phyloP scores from a whole-genome alignment of 345 rosid genomes.

The Turritis glabra region DNA sequence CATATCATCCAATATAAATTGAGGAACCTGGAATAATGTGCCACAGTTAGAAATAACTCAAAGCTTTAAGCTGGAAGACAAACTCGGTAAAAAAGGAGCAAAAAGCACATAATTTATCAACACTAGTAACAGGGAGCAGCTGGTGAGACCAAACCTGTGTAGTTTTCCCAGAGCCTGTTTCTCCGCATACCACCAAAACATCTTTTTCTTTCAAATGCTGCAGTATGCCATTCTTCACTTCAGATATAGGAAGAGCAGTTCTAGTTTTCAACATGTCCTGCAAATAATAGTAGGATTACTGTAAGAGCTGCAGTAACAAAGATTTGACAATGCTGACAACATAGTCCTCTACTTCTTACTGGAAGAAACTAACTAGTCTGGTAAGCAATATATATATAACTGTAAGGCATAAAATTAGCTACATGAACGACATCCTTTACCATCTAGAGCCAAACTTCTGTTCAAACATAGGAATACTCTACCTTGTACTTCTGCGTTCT shows the following conservation, averaged over 20 bases:
- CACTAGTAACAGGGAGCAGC: background rate
- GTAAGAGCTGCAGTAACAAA: background rate
- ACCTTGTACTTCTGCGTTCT: slow-evolving; percentile 71
- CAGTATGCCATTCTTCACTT: slow-evolving; percentile 65
- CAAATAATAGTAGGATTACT: slow-evolving; percentile 22
- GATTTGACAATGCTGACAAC: slow-evolving; percentile 8
- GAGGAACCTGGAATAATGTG: slow-evolving; percentile 70
- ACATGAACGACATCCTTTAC: slow-evolving; percentile 11
- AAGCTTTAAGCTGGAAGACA: slow-evolving; percentile 11
- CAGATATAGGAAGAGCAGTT: slow-evolving; percentile 76
- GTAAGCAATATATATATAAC: background rate
- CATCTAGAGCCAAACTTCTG: background rate
- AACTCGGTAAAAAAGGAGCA: background rate
- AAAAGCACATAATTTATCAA: background rate
- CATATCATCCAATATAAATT: slow-evolving; percentile 93
- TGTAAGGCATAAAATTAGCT: slow-evolving; percentile 1
- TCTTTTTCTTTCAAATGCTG: slow-evolving; percentile 64
- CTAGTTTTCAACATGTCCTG: slow-evolving; percentile 73
- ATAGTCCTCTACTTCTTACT: background rate
- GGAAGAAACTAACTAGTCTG: background rate
- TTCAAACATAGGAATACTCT: slow-evolving; percentile 7
- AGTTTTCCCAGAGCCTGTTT: slow-evolving; percentile 98
- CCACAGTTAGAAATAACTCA: slow-evolving; percentile 19
- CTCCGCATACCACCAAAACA: slow-evolving; percentile 90
- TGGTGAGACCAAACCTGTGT: slow-evolving; percentile 62